A percentile compares a stretch with the other conserved stretches of the same genome.
These are phyloP conservation scores for Exophiala sp. DNA, from an alignment of 2,329 filamentous ascomycete genomes.

Conservation along the genomic window DNA sequence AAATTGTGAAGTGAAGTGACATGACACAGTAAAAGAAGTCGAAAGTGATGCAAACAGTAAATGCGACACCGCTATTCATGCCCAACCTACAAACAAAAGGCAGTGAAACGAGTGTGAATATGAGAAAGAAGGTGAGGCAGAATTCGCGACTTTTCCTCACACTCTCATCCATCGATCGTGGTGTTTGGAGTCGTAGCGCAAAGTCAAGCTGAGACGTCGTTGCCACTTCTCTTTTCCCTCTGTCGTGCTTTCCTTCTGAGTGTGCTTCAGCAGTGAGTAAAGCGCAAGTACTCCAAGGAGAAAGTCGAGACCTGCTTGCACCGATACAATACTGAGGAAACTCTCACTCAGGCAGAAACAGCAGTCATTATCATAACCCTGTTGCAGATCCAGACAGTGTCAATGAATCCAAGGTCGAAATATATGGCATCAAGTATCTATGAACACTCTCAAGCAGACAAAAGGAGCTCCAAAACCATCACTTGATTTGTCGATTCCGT, in stretches of 20 bases:
- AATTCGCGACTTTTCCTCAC: slow-evolving; percentile 6
- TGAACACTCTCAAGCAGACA: slow-evolving; percentile 1
- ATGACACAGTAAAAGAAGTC: slow-evolving; percentile 25
- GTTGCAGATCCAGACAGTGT: slow-evolving; percentile 15
- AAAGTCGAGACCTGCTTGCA: not conserved
- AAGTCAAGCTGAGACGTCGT: slow-evolving; percentile 1
- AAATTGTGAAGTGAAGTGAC: slow-evolving; percentile 25
- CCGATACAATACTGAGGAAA: not conserved
- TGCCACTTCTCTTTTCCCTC: not conserved
- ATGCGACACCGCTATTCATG: slow-evolving; percentile 22
- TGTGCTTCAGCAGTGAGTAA: not conserved
- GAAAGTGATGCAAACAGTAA: slow-evolving; percentile 23
- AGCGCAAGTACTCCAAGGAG: not conserved
- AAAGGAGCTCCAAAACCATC: slow-evolving; percentile 4
- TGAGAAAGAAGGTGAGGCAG: slow-evolving; percentile 3
- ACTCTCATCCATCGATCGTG: slow-evolving; percentile 15
- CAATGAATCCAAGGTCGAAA: slow-evolving; percentile 6
- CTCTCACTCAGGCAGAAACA: slow-evolving; percentile 1
- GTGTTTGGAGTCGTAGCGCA: slow-evolving; percentile 2
- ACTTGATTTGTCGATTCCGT: slow-evolving; percentile 1
- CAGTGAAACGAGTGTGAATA: slow-evolving; percentile 18
- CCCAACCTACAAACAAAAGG: slow-evolving; percentile 16
- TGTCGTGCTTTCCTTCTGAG: not conserved
- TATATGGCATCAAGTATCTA: slow-evolving; percentile 9
- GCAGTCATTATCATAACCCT: slow-evolving; percentile 22